Evolutionary conservation across 805 yeast genomes (phyloP).

Genomic region (Hyphopichia homilentoma): DNA sequence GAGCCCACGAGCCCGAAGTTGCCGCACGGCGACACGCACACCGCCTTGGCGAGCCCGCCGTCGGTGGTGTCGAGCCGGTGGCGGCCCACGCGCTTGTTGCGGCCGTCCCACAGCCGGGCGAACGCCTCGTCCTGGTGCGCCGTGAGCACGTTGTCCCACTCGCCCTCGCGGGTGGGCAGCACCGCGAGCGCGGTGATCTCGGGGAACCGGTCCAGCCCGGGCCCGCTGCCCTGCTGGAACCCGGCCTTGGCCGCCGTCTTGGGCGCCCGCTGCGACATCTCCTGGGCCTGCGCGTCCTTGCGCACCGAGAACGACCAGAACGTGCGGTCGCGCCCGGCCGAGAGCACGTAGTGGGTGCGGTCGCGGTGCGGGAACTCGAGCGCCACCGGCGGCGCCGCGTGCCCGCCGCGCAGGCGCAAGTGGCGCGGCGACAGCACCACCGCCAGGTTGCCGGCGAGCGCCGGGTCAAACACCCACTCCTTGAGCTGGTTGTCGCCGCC

Average conservation of each 20-base stretch:
- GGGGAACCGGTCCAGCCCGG: slow-evolving; percentile 63
- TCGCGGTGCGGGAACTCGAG: slow-evolving; percentile 74
- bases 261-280: slow-evolving; percentile 72
- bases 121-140: slow-evolving; percentile 78
- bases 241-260: slow-evolving; percentile 20
- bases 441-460: slow-evolving; percentile 60
- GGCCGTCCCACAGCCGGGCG: slow-evolving; percentile 91
- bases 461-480: slow-evolving; percentile 92
- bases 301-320: slow-evolving; percentile 91
- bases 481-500: slow-evolving; percentile 90
- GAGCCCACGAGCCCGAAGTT: slow-evolving; percentile 94
- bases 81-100: slow-evolving; percentile 74
- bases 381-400: slow-evolving; percentile 79
- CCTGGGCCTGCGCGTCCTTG: slow-evolving; percentile 95
- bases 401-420: slow-evolving; percentile 96
- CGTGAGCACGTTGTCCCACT: slow-evolving; percentile 92
- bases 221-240: slow-evolving; percentile 51
- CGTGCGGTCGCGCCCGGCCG: slow-evolving; percentile 82
- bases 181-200: slow-evolving; percentile 70
- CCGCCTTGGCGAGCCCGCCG: slow-evolving; percentile 68
- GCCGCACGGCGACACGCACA: slow-evolving; percentile 87
- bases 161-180: slow-evolving; percentile 72
- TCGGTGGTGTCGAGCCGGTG: slow-evolving; percentile 72
- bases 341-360: slow-evolving; percentile 73
- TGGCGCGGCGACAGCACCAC: slow-evolving; percentile 87